These are phyloP conservation scores for Prunus campanulata DNA, from an alignment of 306 rosid genomes.

Conservation along the genomic window DNA sequence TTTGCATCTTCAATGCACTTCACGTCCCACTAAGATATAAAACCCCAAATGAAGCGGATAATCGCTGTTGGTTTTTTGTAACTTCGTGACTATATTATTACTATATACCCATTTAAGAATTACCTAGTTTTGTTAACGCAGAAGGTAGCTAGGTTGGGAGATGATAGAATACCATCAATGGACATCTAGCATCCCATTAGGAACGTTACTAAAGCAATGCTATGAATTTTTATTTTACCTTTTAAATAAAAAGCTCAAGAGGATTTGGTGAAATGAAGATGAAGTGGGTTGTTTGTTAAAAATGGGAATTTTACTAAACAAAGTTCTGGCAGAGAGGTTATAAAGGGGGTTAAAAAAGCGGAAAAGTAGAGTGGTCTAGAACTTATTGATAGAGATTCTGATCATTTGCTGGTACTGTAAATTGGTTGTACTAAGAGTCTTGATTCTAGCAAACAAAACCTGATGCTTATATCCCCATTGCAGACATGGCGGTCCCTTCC, in stretches of 20 bases:
- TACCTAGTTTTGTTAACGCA: neutral
- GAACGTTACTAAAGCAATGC: neutral
- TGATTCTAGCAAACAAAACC: conserved; percentile 12
- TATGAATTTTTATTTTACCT: neutral
- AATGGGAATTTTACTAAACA: neutral
- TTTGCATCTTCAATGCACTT: neutral
- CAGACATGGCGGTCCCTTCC: conserved; percentile 99
- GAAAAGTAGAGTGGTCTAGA: neutral
- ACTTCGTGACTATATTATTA: neutral
- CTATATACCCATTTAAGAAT: neutral
- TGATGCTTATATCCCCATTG: conserved; percentile 22
- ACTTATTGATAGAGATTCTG: neutral
- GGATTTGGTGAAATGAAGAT: neutral
- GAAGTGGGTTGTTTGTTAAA: neutral
- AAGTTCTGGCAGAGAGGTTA: neutral
- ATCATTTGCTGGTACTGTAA: neutral
- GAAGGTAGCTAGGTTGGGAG: neutral
- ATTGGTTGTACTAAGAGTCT: neutral
- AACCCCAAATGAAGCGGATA: neutral
- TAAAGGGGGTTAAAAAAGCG: neutral
- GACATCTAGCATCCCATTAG: neutral
- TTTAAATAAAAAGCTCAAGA: neutral
- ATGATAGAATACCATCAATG: neutral
- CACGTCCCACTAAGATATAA: neutral
- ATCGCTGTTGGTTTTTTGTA: neutral